phyloP scores from a whole-genome alignment of 257 asterid genomes.

The Ilex aquifolium region DNA sequence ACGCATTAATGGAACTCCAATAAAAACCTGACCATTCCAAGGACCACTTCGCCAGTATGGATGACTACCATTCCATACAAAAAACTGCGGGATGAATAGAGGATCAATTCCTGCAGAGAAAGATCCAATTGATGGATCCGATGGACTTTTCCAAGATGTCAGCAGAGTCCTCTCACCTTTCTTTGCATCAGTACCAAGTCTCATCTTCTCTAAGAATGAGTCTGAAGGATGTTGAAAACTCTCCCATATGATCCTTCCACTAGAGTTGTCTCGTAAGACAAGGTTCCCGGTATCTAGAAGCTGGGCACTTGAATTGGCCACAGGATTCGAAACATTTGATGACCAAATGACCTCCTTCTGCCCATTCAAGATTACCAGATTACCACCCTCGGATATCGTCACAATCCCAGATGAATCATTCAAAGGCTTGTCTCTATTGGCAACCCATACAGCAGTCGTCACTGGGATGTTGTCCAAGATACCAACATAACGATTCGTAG shows the following conservation, averaged over 20 bases:
- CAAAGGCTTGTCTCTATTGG: conserved; percentile 36
- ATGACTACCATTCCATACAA: conserved; percentile 26
- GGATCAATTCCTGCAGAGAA: conserved; percentile 18
- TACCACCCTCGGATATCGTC: conserved; percentile 36
- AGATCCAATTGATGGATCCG: no score
- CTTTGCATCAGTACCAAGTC: conserved; percentile 10
- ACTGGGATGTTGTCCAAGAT: conserved; percentile 26
- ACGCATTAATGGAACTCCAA: neutral
- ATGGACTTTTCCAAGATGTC: conserved; percentile 1
- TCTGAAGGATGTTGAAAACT: conserved; percentile 31
- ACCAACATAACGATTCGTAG: conserved; percentile 34
- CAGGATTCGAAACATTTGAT: conserved; percentile 19
- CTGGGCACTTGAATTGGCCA: conserved; percentile 25
- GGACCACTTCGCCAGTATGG: conserved; percentile 47
- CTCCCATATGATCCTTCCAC: conserved; percentile 23
- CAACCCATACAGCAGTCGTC: conserved; percentile 35
- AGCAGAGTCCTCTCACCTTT: conserved; percentile 12
- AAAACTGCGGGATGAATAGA: conserved; percentile 23
- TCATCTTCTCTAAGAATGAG: conserved; percentile 18
- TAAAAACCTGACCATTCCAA: conserved; percentile 23
- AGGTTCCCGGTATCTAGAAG: conserved; percentile 20
- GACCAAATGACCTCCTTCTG: conserved; percentile 14
- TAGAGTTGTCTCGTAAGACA: conserved; percentile 21
- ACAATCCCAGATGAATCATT: conserved; percentile 26
- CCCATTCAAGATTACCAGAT: conserved; percentile 24